A percentile compares a stretch with the other conserved stretches of the same genome.
phyloP scores from a whole-genome alignment of 768 basidiomycete species.

The Russula virescens region DNA sequence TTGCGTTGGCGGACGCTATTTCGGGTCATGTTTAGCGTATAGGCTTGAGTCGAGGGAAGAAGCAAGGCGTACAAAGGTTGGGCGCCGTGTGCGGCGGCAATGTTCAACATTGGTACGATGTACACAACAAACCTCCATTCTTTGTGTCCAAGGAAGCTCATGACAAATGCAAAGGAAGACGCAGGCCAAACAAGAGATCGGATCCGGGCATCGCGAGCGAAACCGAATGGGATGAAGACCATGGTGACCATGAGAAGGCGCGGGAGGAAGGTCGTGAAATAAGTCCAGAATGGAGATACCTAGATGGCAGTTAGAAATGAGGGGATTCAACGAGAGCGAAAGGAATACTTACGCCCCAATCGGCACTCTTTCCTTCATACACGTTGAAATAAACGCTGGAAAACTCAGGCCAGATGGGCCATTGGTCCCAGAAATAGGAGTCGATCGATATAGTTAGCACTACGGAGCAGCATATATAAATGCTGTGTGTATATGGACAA shows the following conservation, averaged over 20 bases:
- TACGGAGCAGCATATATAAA: conserved; percentile 27
- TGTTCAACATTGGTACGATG: conserved; percentile 72
- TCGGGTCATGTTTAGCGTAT: not conserved
- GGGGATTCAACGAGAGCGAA: not conserved
- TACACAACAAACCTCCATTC: conserved; percentile 98
- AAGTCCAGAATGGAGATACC: conserved; percentile 66
- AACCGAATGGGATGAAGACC: conserved; percentile 55
- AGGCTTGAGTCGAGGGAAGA: not conserved
- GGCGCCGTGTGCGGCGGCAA: conserved; percentile 66
- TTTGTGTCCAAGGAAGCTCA: conserved; percentile 85
- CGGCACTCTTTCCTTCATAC: conserved; percentile 72
- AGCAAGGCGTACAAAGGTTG: conserved; percentile 51
- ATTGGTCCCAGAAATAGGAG: conserved; percentile 77
- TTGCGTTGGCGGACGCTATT: conserved; percentile 46
- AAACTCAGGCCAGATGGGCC: conserved; percentile 83
- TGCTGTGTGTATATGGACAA: not conserved
- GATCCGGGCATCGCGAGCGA: conserved; percentile 42
- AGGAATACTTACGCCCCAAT: conserved; percentile 78
- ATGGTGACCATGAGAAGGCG: conserved; percentile 65
- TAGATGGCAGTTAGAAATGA: conserved; percentile 28
- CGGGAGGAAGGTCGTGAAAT: conserved; percentile 64
- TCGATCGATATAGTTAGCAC: conserved; percentile 64
- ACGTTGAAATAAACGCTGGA: conserved; percentile 80
- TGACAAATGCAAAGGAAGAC: conserved; percentile 47
- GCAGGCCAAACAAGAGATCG: conserved; percentile 48